Percentiles rank a stretch among this genome's conserved stretches.
phyloP scores from a whole-genome alignment of 805 yeast species.

The Ogataea philodendri region DNA sequence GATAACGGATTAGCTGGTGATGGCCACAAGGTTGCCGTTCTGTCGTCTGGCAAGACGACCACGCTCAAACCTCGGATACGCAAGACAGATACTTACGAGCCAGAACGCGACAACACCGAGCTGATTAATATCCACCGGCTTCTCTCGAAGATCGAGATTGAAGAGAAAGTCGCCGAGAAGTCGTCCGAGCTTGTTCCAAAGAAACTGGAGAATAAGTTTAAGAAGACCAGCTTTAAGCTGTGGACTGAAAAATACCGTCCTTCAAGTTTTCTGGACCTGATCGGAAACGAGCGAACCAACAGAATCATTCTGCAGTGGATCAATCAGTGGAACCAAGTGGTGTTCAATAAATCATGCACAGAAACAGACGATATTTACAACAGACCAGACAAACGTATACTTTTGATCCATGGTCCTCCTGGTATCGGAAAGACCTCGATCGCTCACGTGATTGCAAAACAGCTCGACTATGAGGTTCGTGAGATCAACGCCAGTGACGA shows the following conservation, averaged over 20 bases:
- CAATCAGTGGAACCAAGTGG: slow-evolving; percentile 62
- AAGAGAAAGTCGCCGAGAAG: slow-evolving; percentile 21
- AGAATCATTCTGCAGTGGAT: slow-evolving; percentile 62
- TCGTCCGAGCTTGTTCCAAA: slow-evolving; percentile 8
- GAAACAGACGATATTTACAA: slow-evolving; percentile 45
- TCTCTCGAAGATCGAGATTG: slow-evolving; percentile 24
- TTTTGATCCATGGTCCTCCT: slow-evolving; percentile 87
- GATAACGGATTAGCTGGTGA: not conserved
- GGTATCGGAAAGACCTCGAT: slow-evolving; percentile 92
- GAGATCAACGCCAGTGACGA: slow-evolving; percentile 89
- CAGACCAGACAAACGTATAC: slow-evolving; percentile 59
- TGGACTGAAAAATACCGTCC: slow-evolving; percentile 74
- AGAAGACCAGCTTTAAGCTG: slow-evolving; percentile 19
- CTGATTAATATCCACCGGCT: slow-evolving; percentile 27
- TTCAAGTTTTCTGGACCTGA: slow-evolving; percentile 55
- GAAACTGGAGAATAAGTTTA: slow-evolving; percentile 14
- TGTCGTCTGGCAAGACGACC: slow-evolving; percentile 27
- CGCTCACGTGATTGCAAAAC: slow-evolving; percentile 79
- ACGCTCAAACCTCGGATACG: slow-evolving; percentile 20
- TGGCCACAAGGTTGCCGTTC: slow-evolving; percentile 1
- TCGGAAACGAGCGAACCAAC: slow-evolving; percentile 67
- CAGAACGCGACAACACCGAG: slow-evolving; percentile 13
- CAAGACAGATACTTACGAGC: not conserved
- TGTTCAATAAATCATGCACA: slow-evolving; percentile 41
- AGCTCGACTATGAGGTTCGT: slow-evolving; percentile 73